phyloP scores from a whole-genome alignment of 2,329 filamentous ascomycete species.

The Diplodia corticola region DNA sequence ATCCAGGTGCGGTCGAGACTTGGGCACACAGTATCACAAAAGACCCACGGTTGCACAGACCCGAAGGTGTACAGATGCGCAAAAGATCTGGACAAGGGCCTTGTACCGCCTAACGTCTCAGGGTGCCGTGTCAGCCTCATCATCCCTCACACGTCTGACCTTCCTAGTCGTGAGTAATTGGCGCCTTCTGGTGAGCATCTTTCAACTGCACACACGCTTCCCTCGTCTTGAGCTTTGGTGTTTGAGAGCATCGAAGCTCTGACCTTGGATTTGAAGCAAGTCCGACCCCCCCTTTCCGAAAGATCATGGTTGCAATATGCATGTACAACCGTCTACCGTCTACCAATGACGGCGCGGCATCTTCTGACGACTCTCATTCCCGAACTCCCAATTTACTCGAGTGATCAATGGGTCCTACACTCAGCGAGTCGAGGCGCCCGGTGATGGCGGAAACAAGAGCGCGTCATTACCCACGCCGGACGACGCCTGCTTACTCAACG shows the following conservation, averaged over 20 bases:
- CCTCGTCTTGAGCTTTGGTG: background rate
- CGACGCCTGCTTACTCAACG: too few species aligned
- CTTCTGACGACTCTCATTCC: background rate
- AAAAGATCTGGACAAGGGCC: background rate
- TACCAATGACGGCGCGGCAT: background rate
- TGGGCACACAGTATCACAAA: background rate
- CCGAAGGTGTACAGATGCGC: background rate
- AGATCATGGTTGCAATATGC: too few species aligned
- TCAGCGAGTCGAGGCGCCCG: too few species aligned
- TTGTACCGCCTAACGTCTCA: background rate
- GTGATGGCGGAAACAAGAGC: background rate
- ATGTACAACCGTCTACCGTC: background rate
- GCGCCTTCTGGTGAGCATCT: background rate
- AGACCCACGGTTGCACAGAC: background rate
- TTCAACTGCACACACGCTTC: background rate
- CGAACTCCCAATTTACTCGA: background rate
- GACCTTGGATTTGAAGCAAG: too few species aligned
- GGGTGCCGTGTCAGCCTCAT: background rate
- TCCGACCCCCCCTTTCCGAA: too few species aligned
- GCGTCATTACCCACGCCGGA: background rate
- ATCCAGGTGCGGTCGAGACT: background rate
- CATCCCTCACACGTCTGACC: background rate
- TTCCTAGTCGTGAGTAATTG: background rate
- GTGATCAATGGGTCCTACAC: background rate
- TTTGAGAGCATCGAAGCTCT: too few species aligned